Conservation (phyloP, 768 basidiomycete species). For the Russula lepida region DNA sequence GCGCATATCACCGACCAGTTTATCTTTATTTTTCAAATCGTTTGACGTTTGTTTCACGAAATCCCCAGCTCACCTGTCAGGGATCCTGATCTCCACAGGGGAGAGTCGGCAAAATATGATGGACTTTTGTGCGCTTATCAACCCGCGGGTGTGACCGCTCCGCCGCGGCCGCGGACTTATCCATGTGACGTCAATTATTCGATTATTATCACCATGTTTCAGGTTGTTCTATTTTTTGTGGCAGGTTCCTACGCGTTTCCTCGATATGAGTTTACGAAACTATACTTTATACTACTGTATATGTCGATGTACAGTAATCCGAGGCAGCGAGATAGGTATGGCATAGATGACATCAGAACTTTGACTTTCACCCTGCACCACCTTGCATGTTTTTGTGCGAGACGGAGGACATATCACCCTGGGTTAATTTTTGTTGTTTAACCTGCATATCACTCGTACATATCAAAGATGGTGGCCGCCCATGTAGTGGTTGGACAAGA, state of each 20-base stretch:
- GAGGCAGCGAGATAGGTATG: not conserved
- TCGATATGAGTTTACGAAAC: no score
- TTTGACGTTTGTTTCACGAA: not conserved
- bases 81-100: not conserved
- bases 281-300: not conserved
- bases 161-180: not conserved
- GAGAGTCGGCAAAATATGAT: not conserved
- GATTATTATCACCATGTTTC: not conserved
- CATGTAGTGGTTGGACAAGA: no score
- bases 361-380: no score
- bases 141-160: not conserved
- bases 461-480: no score
- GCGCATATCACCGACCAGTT: not conserved
- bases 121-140: not conserved
- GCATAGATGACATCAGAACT: no score
- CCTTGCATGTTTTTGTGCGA: no score
- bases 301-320: no score
- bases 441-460: no score
- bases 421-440: no score
- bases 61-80: not conserved
- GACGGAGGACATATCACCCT: no score
- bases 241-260: not conserved
- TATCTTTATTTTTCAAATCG: not conserved
- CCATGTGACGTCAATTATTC: not conserved
- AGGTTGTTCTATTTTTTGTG: not conserved